phyloP scores from a whole-genome alignment of 257 asterid genomes.

The Ocimum tenuiflorum region DNA sequence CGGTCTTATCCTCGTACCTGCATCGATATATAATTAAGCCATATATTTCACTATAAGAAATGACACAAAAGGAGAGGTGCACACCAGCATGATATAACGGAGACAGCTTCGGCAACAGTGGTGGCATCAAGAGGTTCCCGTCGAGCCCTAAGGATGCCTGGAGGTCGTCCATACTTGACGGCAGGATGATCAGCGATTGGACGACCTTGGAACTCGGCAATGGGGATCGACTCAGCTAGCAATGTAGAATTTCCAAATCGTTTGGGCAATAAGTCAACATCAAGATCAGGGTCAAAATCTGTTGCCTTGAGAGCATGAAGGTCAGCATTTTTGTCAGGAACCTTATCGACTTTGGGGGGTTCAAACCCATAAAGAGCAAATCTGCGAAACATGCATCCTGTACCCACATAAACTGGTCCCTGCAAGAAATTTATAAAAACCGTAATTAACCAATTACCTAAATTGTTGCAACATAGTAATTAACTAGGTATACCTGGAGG shows the following conservation, averaged over 20 bases:
- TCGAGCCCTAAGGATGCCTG: conserved; percentile 36
- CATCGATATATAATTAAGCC: no score
- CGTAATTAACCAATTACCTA: not conserved
- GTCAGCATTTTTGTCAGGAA: conserved; percentile 23
- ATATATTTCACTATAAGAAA: no score
- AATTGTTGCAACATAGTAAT: no score
- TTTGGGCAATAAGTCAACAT: conserved; percentile 41
- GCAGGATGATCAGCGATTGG: conserved; percentile 62
- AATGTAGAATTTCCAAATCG: conserved; percentile 50
- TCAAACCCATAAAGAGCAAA: conserved; percentile 61
- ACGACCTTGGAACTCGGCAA: conserved; percentile 52
- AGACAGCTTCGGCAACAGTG: conserved; percentile 50
- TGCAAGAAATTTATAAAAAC: not conserved
- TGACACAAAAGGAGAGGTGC: no score
- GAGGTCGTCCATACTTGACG: conserved; percentile 56
- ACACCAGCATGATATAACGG: conserved; percentile 61
- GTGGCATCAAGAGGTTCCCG: conserved; percentile 50
- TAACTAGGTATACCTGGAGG: conserved; percentile 29
- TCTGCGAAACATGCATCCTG: conserved; percentile 50
- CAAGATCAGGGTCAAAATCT: conserved; percentile 47
- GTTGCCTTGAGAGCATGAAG: conserved; percentile 32
- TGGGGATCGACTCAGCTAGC: conserved; percentile 44
- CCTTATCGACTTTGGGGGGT: conserved; percentile 36
- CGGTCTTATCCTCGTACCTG: no score
- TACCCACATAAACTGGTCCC: conserved; percentile 66